Evolutionary conservation across 2,329 filamentous ascomycete species (phyloP), one percentile per base, ranked within the genome.

Genomic region (Pleoardoris graminearum): DNA sequence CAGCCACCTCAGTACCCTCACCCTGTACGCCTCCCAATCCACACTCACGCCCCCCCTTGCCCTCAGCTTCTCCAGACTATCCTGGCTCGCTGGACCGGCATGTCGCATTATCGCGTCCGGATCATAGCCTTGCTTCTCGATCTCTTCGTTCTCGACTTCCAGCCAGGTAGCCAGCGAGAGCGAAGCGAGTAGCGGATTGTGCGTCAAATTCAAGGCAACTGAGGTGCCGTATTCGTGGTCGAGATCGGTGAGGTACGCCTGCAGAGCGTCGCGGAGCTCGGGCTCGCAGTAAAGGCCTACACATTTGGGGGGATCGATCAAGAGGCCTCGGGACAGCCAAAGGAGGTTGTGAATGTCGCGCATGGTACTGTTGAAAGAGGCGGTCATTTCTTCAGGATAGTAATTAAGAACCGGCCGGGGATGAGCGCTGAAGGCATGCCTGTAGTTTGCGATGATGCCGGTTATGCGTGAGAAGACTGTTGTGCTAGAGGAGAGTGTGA

Each of bases 311-410:
- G 41, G 41, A 10, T 32, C 41, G 11, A 76, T 76, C 52, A 84
- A 84, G 53, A 95, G 87, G 1, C 87, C 90, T 11, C 86, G 83
- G 19, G 84, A 83, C 7, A 90, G 83, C 90, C 90, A 95, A 41
- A 94, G 71, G 45, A 89, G 85, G 68, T 95, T 95, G 77, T 90
- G 92, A 27, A 91, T 82, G 67, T 96, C 91, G 85, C 94, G 92
- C 27, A 95, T 81, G 68, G 88, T 91, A 19, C 87, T 87, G 69
- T 96, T 96, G 76, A 94, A 92, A 21, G 81, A 76, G 58, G 85
- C 83, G 35, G 71, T 72, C 39, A 55, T 57, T 65, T 62, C 41
- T 59, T 51, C 33, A 45, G 67, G 42, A 59, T 71, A 60, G 60
- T 70, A 61, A 62, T 66, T 55, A 67, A 76, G 48, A 65, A 73